Evolutionary conservation across 83 land plant species (phyloP), one percentile per base, ranked within the genome.

Genomic region (Isoetes engelmannii): DNA sequence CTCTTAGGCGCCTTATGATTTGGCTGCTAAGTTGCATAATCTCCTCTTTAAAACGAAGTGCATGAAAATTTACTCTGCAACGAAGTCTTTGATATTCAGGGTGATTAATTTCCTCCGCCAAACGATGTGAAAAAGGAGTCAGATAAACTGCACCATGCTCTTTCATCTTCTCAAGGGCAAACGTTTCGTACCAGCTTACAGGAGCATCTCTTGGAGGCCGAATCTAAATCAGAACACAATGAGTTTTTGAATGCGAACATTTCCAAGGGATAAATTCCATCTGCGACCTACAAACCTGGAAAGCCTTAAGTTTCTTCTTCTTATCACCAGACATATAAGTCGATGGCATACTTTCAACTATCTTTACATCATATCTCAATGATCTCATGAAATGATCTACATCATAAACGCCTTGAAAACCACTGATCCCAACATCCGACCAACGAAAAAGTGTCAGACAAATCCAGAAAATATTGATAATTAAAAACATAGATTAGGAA

Each of bases 61-160:
- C 94, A 75, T 92, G 97, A 76, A 84, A 92, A 63, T 92, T 92
- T 17, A 92, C 97, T 49, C 97, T 76, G 74, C 97, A 92, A 58
- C 97, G 84, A 67, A 92, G 67, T 61, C 90, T 48, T 68, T 92
- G 94, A 69, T 80, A 84, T 64, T 92, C 97, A 67, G 87, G 81
- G 44, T 86, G 82, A 74, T 84, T 83, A 61, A 92, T 81, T 74
- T 92, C 94, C 80, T 92, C 94, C 17, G 86, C 94, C 57, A 92
- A 73, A 21, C 94, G 86, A 79, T 92, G 97, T 54, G 94, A 92
- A 69, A 92, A 92, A 44, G 97, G 97, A 72, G 94, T 92, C 6
- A 92, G 87, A 61, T 89, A 89, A 6, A 92, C 79, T 48, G 94
- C 97, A 79, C 94, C 90, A 80, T 92, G 88, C 55, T 84, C 75